These are phyloP conservation scores for Mimosa bimucronata DNA, from an alignment of 306 rosid genomes.

Conservation along the genomic window DNA sequence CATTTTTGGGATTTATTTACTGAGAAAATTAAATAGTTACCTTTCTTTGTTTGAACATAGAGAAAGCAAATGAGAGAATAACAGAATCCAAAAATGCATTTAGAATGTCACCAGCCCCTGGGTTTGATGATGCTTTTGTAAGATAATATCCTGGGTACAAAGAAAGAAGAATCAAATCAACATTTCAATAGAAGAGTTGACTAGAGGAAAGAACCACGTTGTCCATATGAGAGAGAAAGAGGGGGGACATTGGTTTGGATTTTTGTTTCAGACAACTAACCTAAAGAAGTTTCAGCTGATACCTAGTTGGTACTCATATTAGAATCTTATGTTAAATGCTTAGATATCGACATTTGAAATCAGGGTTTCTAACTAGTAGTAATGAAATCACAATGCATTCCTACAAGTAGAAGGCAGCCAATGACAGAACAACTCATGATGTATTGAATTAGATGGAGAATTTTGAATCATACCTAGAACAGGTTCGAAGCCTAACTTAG, in stretches of 20 bases:
- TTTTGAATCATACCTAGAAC: constrained; percentile 75
- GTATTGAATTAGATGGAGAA: constrained; percentile 26
- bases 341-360: constrained; percentile 13
- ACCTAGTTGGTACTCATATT: constrained; percentile 20
- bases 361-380: constrained; percentile 26
- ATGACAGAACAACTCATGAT: background rate
- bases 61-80: constrained; percentile 96
- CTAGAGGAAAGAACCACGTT: background rate
- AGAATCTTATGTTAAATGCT: constrained; percentile 24
- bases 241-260: background rate
- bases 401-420: constrained; percentile 24
- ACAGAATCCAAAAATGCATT: constrained; percentile 98
- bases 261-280: background rate
- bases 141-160: constrained; percentile 70
- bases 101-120: constrained; percentile 94
- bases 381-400: background rate
- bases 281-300: background rate
- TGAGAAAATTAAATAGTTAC: constrained; percentile 46
- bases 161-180: constrained; percentile 26
- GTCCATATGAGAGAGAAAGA: background rate
- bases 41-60: constrained; percentile 97
- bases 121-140: constrained; percentile 78
- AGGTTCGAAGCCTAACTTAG: constrained; percentile 82
- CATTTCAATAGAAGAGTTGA: background rate
- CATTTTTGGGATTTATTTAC: background rate